Percentiles rank a stretch among this genome's conserved stretches.
These are phyloP conservation scores for Cicer cuneatum DNA, from an alignment of 306 rosid genomes.

Conservation along the genomic window DNA sequence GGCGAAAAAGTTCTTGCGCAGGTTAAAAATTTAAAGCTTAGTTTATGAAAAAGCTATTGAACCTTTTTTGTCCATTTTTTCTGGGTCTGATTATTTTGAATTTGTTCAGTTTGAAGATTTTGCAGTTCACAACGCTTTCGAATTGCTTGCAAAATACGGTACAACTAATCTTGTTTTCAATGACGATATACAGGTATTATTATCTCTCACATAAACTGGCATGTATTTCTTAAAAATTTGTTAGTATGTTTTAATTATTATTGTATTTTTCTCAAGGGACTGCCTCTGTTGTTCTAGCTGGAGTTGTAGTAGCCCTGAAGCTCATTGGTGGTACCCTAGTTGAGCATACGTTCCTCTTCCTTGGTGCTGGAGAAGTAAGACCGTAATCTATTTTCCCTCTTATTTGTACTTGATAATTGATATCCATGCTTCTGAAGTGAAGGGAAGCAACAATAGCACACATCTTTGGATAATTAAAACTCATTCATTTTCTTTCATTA, in stretches of 20 bases:
- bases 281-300: conserved; percentile 93
- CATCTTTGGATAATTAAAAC: background rate
- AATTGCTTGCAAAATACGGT: conserved; percentile 82
- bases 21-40: conserved; percentile 54
- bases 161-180: conserved; percentile 90
- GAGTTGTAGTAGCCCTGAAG: conserved; percentile 86
- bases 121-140: conserved; percentile 99
- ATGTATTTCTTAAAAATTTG: conserved; percentile 14
- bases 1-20: conserved; percentile 93
- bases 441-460: conserved; percentile 12
- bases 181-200: conserved; percentile 90
- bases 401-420: conserved; percentile 5
- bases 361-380: conserved; percentile 91
- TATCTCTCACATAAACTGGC: background rate
- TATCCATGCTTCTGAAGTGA: conserved; percentile 4
- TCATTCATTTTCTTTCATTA: background rate
- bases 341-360: conserved; percentile 88
- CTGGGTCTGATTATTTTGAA: conserved; percentile 38
- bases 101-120: conserved; percentile 91
- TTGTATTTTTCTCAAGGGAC: conserved; percentile 72
- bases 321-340: conserved; percentile 74
- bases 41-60: conserved; percentile 14
- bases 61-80: conserved; percentile 32
- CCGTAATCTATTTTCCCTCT: background rate
- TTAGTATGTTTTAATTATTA: conserved; percentile 3